Evolutionary conservation across 2,329 filamentous ascomycete genomes (phyloP), one percentile per base, ranked within the genome.

Genomic region (Paecilomyces fulvus): DNA sequence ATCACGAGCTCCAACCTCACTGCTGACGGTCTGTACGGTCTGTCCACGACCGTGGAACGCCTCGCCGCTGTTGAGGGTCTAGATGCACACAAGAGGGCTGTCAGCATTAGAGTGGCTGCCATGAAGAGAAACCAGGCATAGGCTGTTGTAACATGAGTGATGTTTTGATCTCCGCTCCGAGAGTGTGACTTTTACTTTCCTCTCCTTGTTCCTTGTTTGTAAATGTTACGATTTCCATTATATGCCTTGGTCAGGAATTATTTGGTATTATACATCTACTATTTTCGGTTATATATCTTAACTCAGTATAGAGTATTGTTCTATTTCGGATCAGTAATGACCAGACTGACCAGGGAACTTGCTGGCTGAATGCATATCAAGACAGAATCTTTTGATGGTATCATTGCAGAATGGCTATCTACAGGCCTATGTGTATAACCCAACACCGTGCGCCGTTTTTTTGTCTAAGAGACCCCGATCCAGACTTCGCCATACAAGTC

Each of bases 1-100:
- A 96, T 99, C 68, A 99, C 94, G 37, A 94, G 89, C 76, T 90
- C 91, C 0, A 89, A 95, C 72, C 80, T 99, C 59, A 95, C 90
- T 1, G 83, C 86, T 17, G 83, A 96, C 66, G 94, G 94, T 21
- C 78, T 99, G 60, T 82, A 82, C 64, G 94, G 95, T 66, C 88
- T 99, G 2, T 90, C 92, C 31, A 78, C 80, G 54, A 91, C 94
- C 3, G 94, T 99, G 54, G 96, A 97, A 90, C 88, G 92, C 73
- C 80, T 99, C 51, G 94, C 94, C 23, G 89, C 89, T 67, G 92
- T 97, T 1, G 94, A 99, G 74, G 90, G 95, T 70, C 79, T 99
- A 30, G 92, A 99, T 72, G 94, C 94, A 54, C 94, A 99, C 78
- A 85, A 90, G 69, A 80, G 86, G 59, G 87, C 87, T 12, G 85